Percentiles rank a stretch among this genome's conserved stretches.
These are phyloP conservation scores for Mucor indicus DNA, from an alignment of 371 early-diverging fungal genomes.

Conservation along the genomic window DNA sequence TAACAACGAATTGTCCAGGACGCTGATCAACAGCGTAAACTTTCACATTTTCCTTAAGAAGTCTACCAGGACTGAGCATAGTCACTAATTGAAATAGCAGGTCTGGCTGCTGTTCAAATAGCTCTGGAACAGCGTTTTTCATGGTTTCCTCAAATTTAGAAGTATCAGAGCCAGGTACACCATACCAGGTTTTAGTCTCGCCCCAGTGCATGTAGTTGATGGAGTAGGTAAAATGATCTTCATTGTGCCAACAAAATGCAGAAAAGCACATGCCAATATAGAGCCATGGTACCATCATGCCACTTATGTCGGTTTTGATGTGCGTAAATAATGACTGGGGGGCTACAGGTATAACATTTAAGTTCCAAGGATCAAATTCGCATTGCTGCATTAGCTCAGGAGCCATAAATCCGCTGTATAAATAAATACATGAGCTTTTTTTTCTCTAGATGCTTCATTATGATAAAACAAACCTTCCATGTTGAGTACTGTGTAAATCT, in stretches of 20 bases:
- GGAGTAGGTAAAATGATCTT: conserved; percentile 95
- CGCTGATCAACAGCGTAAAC: conserved; percentile 86
- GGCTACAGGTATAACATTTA: conserved; percentile 82
- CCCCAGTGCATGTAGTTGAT: conserved; percentile 97
- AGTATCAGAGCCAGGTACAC: conserved; percentile 85
- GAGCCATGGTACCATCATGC: conserved; percentile 97
- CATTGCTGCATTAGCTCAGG: conserved; percentile 28
- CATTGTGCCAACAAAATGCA: conserved; percentile 98
- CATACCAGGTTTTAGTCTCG: conserved; percentile 97
- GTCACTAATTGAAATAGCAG: conserved; percentile 91
- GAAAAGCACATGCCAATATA: conserved; percentile 96
- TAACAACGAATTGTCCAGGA: conserved; percentile 92
- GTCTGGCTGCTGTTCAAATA: conserved; percentile 90
- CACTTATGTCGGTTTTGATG: conserved; percentile 86
- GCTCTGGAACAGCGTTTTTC: conserved; percentile 78
- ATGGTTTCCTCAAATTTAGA: conserved; percentile 82
- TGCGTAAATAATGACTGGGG: conserved; percentile 83
- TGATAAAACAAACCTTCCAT: conserved; percentile 72
- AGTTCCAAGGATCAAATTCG: conserved; percentile 76
- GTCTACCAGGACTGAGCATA: conserved; percentile 80
- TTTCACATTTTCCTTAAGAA: conserved; percentile 71
- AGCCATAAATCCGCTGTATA: conserved; percentile 17
- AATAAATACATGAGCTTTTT: not conserved
- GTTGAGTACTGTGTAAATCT: conserved; percentile 86
- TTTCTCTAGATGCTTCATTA: too few relatives aligned